phyloP scores from a whole-genome alignment of 2,329 filamentous ascomycete species.

The Dothiorella sarmentorum region DNA sequence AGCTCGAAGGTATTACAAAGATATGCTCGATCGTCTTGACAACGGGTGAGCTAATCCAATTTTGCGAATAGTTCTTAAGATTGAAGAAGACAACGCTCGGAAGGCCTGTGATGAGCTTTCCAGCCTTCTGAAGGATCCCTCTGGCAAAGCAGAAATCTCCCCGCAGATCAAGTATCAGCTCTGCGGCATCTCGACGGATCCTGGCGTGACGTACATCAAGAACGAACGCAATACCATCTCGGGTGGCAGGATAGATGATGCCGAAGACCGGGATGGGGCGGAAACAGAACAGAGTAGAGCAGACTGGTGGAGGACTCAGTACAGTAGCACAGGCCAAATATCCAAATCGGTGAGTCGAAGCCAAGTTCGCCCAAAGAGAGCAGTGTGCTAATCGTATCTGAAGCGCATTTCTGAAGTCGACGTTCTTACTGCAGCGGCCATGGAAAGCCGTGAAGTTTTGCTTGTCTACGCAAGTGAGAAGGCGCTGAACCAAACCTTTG shows the following conservation, averaged over 20 bases:
- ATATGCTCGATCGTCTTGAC: no score
- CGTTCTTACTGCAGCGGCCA: constrained; percentile 52
- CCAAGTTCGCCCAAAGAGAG: not conserved
- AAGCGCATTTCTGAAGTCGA: constrained; percentile 48
- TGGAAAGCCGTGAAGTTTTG: constrained; percentile 51
- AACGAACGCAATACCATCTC: not conserved
- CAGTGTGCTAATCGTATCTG: not conserved
- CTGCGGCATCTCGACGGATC: constrained; percentile 15
- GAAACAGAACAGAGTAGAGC: not conserved
- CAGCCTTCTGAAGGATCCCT: constrained; percentile 5
- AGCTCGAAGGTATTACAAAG: constrained; percentile 18
- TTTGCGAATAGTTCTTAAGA: not conserved
- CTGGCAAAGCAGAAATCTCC: not conserved
- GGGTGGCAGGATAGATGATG: not conserved
- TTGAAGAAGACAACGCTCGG: not conserved
- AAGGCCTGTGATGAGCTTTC: constrained; percentile 13
- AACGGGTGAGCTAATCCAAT: no score
- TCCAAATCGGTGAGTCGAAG: constrained; percentile 10
- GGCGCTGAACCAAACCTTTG: constrained; percentile 21
- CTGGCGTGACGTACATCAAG: constrained; percentile 10
- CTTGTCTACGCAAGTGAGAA: constrained; percentile 58
- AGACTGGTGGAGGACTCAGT: constrained; percentile 19
- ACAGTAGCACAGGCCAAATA: constrained; percentile 11
- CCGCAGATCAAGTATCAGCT: constrained; percentile 12
- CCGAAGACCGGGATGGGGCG: not conserved